Evolutionary conservation across 139 green algal species (phyloP), one percentile per base, ranked within the genome.

Genomic region (Tetraselmis chui): DNA sequence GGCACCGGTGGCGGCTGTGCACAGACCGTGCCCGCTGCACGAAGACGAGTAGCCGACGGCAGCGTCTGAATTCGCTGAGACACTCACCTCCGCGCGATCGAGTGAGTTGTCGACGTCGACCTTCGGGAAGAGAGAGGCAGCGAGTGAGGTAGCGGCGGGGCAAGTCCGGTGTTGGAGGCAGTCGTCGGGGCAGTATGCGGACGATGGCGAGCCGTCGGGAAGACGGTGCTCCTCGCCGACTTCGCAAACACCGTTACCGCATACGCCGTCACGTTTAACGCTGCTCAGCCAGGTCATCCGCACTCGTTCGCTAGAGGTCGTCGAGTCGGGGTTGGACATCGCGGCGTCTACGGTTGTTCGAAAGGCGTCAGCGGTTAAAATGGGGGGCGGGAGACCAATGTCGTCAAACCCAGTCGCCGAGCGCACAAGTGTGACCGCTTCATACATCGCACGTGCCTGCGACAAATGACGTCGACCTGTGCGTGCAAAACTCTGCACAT

Each of bases 231-330:
- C 45, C 45, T 67, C 45, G 45, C 86, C 83, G 2, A 93, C 79
- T 80, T 89, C 87, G 76, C 87, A 92, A 27, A 91, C 77, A 75
- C 78, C 86, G 81, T 93, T 86, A 28, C 87, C 85, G 76, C 90
- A 93, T 23, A 90, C 28, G 30, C 87, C 83, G 25, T 67, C 11
- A 28, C 89, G 81, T 1, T 27, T 2, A 2, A 81, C 79, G 31
- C 26, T 59, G 30, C 22, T 23, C 32, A 86, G 31, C 32, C 45
- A 1, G 0, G 22, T 25, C 1, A 84, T 29, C 2, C 25, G 22
- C 59, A 84, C 32, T 11, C 2, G 29, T 1, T 11, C 30, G 11
- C 27, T 74, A 25, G 23, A 30, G 31, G 27, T 18, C 11, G 75
- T 79, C 24, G 79, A 79, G 58, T 81, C 75, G 25, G 59, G 76